Conservation (phyloP, 495 filamentous ascomycete genomes). For the Xylaria palmicola region DNA sequence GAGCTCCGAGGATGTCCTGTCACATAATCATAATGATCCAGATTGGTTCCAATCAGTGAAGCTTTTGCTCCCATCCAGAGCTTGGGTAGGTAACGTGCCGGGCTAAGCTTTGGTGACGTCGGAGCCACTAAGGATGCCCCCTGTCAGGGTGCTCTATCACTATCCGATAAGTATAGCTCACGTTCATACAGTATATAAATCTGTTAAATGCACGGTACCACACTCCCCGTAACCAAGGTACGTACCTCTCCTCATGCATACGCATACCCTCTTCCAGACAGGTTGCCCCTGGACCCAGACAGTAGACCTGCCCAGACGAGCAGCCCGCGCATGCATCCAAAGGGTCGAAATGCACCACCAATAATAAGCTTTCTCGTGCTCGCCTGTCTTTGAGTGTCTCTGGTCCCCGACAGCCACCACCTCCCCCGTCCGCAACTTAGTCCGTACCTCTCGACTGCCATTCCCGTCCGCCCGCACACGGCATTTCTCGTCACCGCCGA, state of each 20-base stretch:
- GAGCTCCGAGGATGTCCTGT: constrained; percentile 1
- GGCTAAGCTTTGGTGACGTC: constrained; percentile 1
- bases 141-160: not conserved
- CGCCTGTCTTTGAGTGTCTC: not conserved
- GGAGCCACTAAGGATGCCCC: not conserved
- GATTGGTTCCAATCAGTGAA: not conserved
- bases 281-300: not conserved
- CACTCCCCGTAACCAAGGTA: too few relatives aligned
- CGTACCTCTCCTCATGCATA: too few relatives aligned
- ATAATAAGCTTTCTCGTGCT: not conserved
- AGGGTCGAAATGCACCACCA: not conserved
- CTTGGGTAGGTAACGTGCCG: too few relatives aligned
- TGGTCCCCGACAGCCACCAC: not conserved
- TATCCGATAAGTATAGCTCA: not conserved
- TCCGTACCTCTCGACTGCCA: not conserved
- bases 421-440: not conserved
- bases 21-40: constrained; percentile 16
- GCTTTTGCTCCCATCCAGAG: too few relatives aligned
- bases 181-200: too few relatives aligned
- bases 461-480: not conserved
- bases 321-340: not conserved
- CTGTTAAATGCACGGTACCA: too few relatives aligned
- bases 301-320: not conserved
- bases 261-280: too few relatives aligned
- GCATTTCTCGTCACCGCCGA: not conserved